Base-by-base conservation (phyloP, 2,329 filamentous ascomycete species). In the Acephala macrosclerotiorum region DNA sequence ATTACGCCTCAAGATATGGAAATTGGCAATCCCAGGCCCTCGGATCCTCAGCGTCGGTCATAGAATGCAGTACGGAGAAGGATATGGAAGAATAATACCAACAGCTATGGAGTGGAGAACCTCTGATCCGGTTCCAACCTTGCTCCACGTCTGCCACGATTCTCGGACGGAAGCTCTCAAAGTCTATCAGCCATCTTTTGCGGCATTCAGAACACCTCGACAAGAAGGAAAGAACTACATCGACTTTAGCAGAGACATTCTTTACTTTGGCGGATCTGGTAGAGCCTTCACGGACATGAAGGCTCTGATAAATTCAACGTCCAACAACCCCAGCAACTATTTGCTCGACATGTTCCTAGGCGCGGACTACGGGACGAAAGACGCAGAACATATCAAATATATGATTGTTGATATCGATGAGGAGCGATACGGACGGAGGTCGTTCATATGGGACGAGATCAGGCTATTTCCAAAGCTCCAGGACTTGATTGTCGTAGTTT, bases 1-100 rank as follows among this genome's bases (percentile, higher is more conserved):
- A 58, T 56, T 74, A 3, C 73, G 71, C 36, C 67, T 74, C 58
- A 70, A 72, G 40, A 72, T 71, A 26, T 74, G 70, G 70, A 26
- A 58, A n/a, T 61, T 45, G 11, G 56, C 67, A 16, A 35, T 66
- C 4, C 62, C 60, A 36, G 62, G 58, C 14, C 64, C 68, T 51
- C 66, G 71, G 29, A 63, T 57, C 12, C 59, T 72, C 26, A 25
- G 49, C 5, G 25, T 53, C n/a, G 26, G 26, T 33, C 22, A 26
- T 29, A 33, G 26, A 12, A 33, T 29, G 7, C 49, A 53, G 12
- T 53, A 53, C 49, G 29, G 14, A 53, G n/a, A 7, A 11, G 5
- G 3, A 14, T 53, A 53, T 53, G 49, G 49, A n/a, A 53, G 49
- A 16, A 16, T 29, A 3, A 14, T 53, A 29, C 49, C 49, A 26